A percentile compares a stretch with the other conserved stretches of the same genome.
Conservation (phyloP, 2,329 filamentous ascomycete genomes). For the Botrytis deweyae region DNA sequence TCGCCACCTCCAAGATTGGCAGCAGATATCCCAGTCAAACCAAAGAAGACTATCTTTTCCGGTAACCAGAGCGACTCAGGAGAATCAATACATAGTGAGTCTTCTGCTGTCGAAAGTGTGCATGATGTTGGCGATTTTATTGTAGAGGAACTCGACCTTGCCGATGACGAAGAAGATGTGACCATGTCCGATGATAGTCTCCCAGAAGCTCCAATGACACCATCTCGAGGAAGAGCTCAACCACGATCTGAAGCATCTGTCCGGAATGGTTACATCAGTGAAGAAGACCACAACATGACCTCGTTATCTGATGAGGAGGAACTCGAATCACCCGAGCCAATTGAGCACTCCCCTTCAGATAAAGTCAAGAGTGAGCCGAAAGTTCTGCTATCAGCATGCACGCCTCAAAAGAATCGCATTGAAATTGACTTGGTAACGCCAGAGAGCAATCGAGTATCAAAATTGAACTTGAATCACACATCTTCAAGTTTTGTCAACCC, state of each 20-base stretch:
- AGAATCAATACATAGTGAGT: conserved; percentile 32
- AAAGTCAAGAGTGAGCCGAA: background rate
- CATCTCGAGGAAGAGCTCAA: background rate
- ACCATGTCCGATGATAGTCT: conserved; percentile 22
- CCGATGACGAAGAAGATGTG: conserved; percentile 31
- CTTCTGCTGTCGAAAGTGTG: conserved; percentile 41
- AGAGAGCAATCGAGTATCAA: background rate
- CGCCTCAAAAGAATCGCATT: background rate
- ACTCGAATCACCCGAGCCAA: background rate
- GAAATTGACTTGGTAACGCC: conserved; percentile 7
- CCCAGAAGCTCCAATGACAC: conserved; percentile 2
- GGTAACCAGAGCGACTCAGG: conserved; percentile 30
- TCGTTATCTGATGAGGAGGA: background rate
- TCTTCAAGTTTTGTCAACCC: conserved; percentile 13
- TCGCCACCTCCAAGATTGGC: conserved; percentile 43
- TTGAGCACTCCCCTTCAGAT: background rate
- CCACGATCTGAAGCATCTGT: background rate
- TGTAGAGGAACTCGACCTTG: conserved; percentile 39
- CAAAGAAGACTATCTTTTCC: conserved; percentile 23
- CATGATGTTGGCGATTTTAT: conserved; percentile 52
- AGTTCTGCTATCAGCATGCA: background rate
- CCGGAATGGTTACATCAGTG: background rate
- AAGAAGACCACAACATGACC: background rate
- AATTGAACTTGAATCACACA: background rate
- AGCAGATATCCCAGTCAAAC: conserved; percentile 15